Evolutionary conservation across 2,329 filamentous ascomycete genomes (phyloP), one percentile per base, ranked within the genome.

Genomic region (Madurella mycetomatis): DNA sequence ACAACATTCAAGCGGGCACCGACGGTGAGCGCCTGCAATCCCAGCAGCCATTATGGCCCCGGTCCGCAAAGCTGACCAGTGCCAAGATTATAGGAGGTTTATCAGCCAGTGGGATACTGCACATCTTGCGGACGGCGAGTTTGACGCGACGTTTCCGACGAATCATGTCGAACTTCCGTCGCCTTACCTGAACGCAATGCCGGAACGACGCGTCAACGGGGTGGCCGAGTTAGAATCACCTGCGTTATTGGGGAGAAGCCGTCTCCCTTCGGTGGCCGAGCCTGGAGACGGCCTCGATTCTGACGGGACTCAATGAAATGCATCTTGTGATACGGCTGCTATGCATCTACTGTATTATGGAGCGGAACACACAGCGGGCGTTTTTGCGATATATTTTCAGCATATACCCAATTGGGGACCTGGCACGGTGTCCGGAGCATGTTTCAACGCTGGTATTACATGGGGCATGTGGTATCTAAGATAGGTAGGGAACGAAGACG

Each of bases 101-200:
- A 65, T 79, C 15, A 70, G 75, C 15, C 71, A 67, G 45, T 80
- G 77, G 77, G 60, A 70, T 19, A 63, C 71, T 54, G 76, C 74
- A 41, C 76, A 79, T 54, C 71, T 66, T 57, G 71, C 72, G 11
- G 77, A 79, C 56, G 70, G 70, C 52, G 73, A 76, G 49, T 77
- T 77, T 53, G 73, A 72, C 8, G 70, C 76, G 25, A 69, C 75
- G 1, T 76, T 77, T 51, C 75, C 76, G 3, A 68, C 69, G 5
- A 72, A 74, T 60, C 73, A 71, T 46, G 70, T 76, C 52, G 76
- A 79, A 63, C 63, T 79, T 9, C 73, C 75, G 5, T 76, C 76
- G 40, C 75, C 75, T 13, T 71, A 77, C 50, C 72, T 78, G n/a
- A 64, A 60, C 41, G 60, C 58, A 13, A 47, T 55, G 11, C 16